phyloP scores from a whole-genome alignment of 2,329 filamentous ascomycete species.

The Diaporthe sp. region DNA sequence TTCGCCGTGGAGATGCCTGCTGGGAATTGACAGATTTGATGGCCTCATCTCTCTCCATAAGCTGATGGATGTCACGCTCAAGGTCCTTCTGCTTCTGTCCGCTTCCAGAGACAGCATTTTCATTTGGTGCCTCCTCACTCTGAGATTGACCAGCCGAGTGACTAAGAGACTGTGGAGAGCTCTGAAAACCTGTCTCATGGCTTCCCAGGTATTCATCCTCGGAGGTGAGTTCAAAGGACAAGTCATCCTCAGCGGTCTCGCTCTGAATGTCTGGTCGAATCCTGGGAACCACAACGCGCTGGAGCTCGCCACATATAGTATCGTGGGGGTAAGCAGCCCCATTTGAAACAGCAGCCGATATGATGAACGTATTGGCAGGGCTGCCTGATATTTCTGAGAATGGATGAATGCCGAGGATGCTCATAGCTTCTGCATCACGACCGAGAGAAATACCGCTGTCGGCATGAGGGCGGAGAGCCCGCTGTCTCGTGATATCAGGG shows the following conservation, averaged over 20 bases:
- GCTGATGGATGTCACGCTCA: background rate
- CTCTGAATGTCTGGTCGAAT: background rate
- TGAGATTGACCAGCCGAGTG: background rate
- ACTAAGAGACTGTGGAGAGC: background rate
- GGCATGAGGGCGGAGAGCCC: background rate
- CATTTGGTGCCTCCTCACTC: background rate
- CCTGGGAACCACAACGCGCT: background rate
- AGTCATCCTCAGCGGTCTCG: background rate
- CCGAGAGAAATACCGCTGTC: conserved; percentile 12
- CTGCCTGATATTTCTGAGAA: conserved; percentile 17
- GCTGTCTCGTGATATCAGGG: background rate
- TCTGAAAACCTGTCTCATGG: background rate
- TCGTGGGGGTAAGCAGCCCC: background rate
- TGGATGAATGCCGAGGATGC: conserved; percentile 32
- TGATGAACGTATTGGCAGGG: conserved; percentile 33
- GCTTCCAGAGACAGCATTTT: background rate
- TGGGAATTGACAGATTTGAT: conserved; percentile 28
- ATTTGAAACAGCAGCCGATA: conserved; percentile 29
- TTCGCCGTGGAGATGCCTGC: background rate
- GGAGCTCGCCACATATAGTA: background rate
- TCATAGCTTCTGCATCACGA: conserved; percentile 29
- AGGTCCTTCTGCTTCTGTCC: background rate
- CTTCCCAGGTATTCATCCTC: background rate
- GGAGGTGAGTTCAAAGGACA: background rate
- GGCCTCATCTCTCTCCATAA: conserved; percentile 27